Evolutionary conservation across 108 stramenopile genomes (phyloP), one percentile per base, ranked within the genome.

Genomic region (Nitzschia putrida): DNA sequence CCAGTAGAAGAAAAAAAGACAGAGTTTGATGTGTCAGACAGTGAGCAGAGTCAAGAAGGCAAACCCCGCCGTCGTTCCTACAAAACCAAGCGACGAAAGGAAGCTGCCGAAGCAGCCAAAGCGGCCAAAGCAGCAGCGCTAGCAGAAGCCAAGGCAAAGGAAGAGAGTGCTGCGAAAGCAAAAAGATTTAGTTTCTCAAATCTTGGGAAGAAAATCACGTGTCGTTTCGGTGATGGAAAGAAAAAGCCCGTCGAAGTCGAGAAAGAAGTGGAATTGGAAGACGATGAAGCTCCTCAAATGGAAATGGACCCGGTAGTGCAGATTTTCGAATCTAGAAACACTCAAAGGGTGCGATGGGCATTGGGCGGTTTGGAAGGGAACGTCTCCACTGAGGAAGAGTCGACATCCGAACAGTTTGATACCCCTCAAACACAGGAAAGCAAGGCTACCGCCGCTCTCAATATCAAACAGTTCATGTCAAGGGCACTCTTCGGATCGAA

Each of bases 231-330:
- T 18, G 51, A 66, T 24, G 34, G 34, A 29, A 23, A n/a, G 29
- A 66, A 53, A 25, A 13, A 66, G n/a, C 22, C 1, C 1, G 52
- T n/a, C 4, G 13, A 14, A 13, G 45, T 42, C 11, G 26, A 43
- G 39, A 9, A 24, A 0, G 68, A 64, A 12, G 58, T 60, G 0
- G 60, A 73, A 2, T 8, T 24, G 49, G 66, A 79, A 26, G 70
- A 72, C n/a, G 69, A 64, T 23, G 79, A 66, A 25, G 51, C 8
- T 4, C 25, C 47, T 9, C 52, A 57, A 25, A 57, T 8, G 16
- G 77, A 82, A 57, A 70, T 67, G 16, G 83, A 84, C 59, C 83
- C 83, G 16, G 80, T 84, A 7, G 76, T 84, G 63, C 50, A 50
- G 9, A 52, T 84, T 18, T 81, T 84, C 50, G 77, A 80, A 75